Percentiles rank a stretch among this genome's conserved stretches.
phyloP scores from a whole-genome alignment of 768 basidiomycete species.

The Macrolepiota albuminosa region DNA sequence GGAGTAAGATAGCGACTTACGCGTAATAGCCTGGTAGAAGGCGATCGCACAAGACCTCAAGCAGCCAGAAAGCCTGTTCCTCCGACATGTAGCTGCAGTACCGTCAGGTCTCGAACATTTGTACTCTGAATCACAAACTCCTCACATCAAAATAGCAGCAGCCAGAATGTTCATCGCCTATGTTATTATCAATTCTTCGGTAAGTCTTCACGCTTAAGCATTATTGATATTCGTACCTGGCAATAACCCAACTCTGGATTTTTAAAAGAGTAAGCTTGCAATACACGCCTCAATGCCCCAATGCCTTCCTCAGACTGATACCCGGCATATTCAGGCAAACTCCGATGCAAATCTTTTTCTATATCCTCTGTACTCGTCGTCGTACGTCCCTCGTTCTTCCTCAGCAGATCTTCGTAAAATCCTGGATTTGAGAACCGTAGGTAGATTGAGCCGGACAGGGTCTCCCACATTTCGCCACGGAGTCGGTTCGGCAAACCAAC shows the following conservation, averaged over 20 bases:
- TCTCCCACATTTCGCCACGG: conserved; percentile 98
- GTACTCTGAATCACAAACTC: conserved; percentile 23
- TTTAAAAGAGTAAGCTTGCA: conserved; percentile 94
- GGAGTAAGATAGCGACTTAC: conserved; percentile 37
- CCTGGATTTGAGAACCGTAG: conserved; percentile 87
- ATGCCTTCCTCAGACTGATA: conserved; percentile 93
- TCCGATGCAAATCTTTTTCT: conserved; percentile 95
- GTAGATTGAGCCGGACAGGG: conserved; percentile 89
- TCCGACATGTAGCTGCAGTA: conserved; percentile 90
- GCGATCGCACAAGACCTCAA: conserved; percentile 92
- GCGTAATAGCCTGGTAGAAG: conserved; percentile 97
- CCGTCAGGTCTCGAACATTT: conserved; percentile 6
- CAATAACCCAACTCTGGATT: conserved; percentile 95
- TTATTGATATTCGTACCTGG: conserved; percentile 49
- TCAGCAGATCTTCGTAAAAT: conserved; percentile 68
- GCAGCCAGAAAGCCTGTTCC: conserved; percentile 96
- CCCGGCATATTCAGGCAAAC: conserved; percentile 94
- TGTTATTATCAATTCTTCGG: conserved; percentile 2
- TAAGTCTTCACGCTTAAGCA: background rate
- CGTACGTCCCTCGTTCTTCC: conserved; percentile 71
- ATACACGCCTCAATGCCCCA: conserved; percentile 73
- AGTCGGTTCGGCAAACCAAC: conserved; percentile 94
- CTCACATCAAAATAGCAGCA: conserved; percentile 90
- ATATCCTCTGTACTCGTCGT: conserved; percentile 96
- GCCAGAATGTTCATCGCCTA: conserved; percentile 98